Evolutionary conservation across 139 green algal genomes (phyloP).

Genomic region (Tetraselmis striata): DNA sequence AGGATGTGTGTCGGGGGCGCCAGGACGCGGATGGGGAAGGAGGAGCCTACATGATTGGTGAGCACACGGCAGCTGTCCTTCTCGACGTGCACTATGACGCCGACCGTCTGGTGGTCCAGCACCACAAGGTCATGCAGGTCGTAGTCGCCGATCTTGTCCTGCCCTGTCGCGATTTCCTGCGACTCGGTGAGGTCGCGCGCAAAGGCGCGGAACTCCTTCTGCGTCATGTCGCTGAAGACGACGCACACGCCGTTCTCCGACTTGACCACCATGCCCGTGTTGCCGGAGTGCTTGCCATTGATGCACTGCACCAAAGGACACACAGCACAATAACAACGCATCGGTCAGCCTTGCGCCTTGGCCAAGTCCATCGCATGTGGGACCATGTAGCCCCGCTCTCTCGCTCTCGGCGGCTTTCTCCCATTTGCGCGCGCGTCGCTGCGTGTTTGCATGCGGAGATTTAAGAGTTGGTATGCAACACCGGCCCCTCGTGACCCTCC

Average conservation of each 20-base stretch:
- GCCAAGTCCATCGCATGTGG: too few species aligned
- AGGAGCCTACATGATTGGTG: slow-evolving; percentile 32
- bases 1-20: too few species aligned
- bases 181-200: slow-evolving; percentile 69
- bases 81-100: slow-evolving; percentile 65
- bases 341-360: too few species aligned
- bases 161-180: slow-evolving; percentile 35
- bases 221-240: slow-evolving; percentile 66
- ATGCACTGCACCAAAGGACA: background rate
- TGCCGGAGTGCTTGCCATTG: slow-evolving; percentile 66
- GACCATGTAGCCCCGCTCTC: too few species aligned
- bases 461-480: too few species aligned
- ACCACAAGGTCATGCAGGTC: slow-evolving; percentile 90
- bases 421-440: too few species aligned
- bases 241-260: slow-evolving; percentile 53
- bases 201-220: slow-evolving; percentile 80
- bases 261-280: slow-evolving; percentile 79
- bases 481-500: too few species aligned
- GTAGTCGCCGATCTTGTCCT: slow-evolving; percentile 77
- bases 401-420: too few species aligned
- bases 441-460: too few species aligned
- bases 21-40: background rate
- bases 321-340: too few species aligned
- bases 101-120: slow-evolving; percentile 58
- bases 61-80: slow-evolving; percentile 54